phyloP scores from a whole-genome alignment of 108 stramenopile genomes.

The Nitzschia sp. region DNA sequence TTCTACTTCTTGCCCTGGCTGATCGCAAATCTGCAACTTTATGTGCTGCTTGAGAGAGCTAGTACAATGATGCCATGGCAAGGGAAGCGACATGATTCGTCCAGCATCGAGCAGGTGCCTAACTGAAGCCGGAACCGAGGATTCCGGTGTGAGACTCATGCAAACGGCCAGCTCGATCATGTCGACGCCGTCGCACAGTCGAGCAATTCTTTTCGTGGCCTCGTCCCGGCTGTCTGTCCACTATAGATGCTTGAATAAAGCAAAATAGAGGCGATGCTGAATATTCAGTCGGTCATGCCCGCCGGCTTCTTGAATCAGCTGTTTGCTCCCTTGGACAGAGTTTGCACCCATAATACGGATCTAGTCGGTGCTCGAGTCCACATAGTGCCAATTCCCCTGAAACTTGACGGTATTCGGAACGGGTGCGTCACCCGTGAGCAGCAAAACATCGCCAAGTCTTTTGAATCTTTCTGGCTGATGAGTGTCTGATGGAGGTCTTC shows the following conservation, averaged over 20 bases:
- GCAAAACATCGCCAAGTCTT: slow-evolving; percentile 68
- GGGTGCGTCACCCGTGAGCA: slow-evolving; percentile 51
- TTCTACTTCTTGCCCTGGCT: no score
- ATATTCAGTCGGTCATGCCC: slow-evolving; percentile 63
- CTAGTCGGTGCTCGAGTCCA: slow-evolving; percentile 79
- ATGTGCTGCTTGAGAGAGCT: no score
- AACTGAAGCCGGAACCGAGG: no score
- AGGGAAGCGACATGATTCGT: no score
- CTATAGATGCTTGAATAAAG: slow-evolving; percentile 92
- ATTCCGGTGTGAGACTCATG: no score
- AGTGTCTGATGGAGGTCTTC: slow-evolving; percentile 16
- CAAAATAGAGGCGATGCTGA: slow-evolving; percentile 89
- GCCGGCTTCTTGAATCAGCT: slow-evolving; percentile 66
- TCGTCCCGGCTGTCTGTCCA: slow-evolving; percentile 70
- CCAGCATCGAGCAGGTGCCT: no score
- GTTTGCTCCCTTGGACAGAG: slow-evolving; percentile 54
- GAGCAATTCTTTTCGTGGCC: slow-evolving; percentile 61
- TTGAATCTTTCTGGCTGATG: slow-evolving; percentile 54
- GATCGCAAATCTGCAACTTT: no score
- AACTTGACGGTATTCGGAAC: slow-evolving; percentile 64
- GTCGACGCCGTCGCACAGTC: slow-evolving; percentile 71
- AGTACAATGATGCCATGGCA: no score
- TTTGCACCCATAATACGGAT: slow-evolving; percentile 75
- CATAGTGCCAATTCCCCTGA: slow-evolving; percentile 76
- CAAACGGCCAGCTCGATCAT: no score